These are phyloP conservation scores for Thecaphora frezii DNA, from an alignment of 1,284 basidiomycete genomes.

Conservation along the genomic window DNA sequence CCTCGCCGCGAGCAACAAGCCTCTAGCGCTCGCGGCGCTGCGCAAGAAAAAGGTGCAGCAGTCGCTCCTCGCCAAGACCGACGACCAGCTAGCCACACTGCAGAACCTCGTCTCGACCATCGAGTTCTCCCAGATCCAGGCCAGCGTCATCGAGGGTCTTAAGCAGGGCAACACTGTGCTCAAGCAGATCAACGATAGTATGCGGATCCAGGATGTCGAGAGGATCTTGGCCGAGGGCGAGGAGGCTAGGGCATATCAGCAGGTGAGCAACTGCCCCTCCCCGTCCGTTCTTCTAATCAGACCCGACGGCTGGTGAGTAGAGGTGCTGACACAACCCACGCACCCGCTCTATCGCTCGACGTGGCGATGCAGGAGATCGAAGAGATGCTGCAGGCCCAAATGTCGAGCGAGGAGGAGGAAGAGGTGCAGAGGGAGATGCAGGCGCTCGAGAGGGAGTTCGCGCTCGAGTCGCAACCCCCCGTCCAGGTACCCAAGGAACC, in stretches of 20 bases:
- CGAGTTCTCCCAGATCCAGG: constrained; percentile 92
- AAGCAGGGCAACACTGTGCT: constrained; percentile 90
- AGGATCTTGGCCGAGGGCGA: constrained; percentile 85
- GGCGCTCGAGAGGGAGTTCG: constrained; percentile 30
- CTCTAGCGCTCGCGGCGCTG: constrained; percentile 81
- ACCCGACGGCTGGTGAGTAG: not conserved
- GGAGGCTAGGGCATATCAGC: constrained; percentile 87
- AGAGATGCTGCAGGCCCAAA: constrained; percentile 77
- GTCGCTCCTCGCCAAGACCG: constrained; percentile 80
- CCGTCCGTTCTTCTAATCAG: constrained; percentile 2
- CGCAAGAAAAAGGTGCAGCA: constrained; percentile 92
- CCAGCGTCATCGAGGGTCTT: constrained; percentile 86
- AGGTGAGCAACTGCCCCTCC: constrained; percentile 63
- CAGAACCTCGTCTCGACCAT: constrained; percentile 91
- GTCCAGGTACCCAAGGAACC: not conserved
- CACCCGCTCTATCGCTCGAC: not conserved
- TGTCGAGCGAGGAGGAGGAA: constrained; percentile 89
- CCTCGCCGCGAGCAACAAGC: constrained; percentile 77
- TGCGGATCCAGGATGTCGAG: constrained; percentile 90
- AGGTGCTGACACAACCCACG: not conserved
- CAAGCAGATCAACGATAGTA: constrained; percentile 88
- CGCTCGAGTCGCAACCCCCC: too few species aligned
- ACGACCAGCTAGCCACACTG: constrained; percentile 81
- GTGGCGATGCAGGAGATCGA: constrained; percentile 74
- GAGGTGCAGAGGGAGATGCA: constrained; percentile 75